Evolutionary conservation across 768 basidiomycete species (phyloP), one percentile per base, ranked within the genome.

Genomic region (Hydnomerulius pinastri): DNA sequence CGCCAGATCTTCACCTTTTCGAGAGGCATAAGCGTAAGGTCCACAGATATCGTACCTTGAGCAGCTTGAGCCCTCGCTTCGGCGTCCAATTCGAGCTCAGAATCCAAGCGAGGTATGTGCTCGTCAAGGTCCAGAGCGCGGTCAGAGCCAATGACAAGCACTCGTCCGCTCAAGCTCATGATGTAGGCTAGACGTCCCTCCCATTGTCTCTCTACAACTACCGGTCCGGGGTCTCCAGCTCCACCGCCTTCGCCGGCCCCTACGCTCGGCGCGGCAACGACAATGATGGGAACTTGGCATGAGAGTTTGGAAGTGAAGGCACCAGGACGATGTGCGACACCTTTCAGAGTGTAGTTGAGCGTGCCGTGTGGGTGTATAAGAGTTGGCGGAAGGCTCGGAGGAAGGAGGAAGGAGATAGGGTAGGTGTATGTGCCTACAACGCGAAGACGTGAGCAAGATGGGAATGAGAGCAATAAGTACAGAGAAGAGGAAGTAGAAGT

Each of bases 371-470:
- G 82, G 53, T 85, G 84, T 35, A 77, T 73, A 54, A 98, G 74
- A 0, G 85, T 84, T 1, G 97, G 92, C 4, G 96, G 95, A 11
- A 89, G 78, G 53, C 81, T 75, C 4, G 84, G 73, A 0, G 95
- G 93, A 47, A 99, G 84, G 9, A 87, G 72, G 66, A 98, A 94
- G 5, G 92, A 92, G 58, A 99, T 90, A 1, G 97, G 96, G 68
- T 92, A 98, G 13, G 90, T 93, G 65, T 98, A 98, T 5, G 86
- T 89, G 28, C 95, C 95, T 91, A 55, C 8, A 35, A 29, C 42
- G 30, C 20, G n/a, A 48, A 29, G 46, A 47, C 50, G 46, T 53
- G 50, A 18, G 55, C 32, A 28, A 45, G 8, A 25, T 25, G 30
- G 18, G n/a, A n/a, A n/a, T n/a, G n/a, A n/a, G n/a, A n/a, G n/a